Conservation (phyloP, 129 eudicot genomes). For the Smallanthus sonchifolius region DNA sequence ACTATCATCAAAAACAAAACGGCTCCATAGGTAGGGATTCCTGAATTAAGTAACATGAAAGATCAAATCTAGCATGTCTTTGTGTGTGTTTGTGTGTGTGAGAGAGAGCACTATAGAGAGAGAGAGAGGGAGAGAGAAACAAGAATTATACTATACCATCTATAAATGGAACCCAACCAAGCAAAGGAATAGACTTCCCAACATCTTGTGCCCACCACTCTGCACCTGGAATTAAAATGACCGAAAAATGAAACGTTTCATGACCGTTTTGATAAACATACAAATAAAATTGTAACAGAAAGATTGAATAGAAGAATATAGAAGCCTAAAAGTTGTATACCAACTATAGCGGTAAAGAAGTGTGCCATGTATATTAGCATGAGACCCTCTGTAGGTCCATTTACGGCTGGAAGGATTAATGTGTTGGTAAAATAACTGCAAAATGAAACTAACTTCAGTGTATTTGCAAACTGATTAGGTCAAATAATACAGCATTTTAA, state of each 20-base stretch:
- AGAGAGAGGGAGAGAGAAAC: background rate
- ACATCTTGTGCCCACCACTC: conserved; percentile 96
- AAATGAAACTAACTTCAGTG: conserved; percentile 16
- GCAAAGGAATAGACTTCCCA: conserved; percentile 72
- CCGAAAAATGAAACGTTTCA: background rate
- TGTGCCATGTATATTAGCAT: conserved; percentile 77
- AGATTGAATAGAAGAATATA: background rate
- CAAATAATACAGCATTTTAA: background rate
- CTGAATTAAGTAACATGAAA: conserved; percentile 39
- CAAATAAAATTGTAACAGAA: background rate
- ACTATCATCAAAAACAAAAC: conserved; percentile 60
- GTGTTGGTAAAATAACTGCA: conserved; percentile 95
- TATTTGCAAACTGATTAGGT: background rate
- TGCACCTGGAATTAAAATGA: conserved; percentile 51
- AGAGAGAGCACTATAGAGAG: background rate
- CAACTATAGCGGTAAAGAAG: conserved; percentile 81
- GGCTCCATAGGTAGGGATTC: conserved; percentile 57
- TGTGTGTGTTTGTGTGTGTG: background rate
- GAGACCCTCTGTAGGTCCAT: conserved; percentile 99
- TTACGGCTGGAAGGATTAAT: conserved; percentile 81
- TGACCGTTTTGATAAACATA: background rate
- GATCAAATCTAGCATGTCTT: background rate
- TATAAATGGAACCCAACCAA: conserved; percentile 79
- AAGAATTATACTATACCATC: conserved; percentile 56
- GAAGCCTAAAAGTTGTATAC: conserved; percentile 35